Conservation (phyloP, 371 early-diverging fungal species). For the Mortierella sp. region DNA sequence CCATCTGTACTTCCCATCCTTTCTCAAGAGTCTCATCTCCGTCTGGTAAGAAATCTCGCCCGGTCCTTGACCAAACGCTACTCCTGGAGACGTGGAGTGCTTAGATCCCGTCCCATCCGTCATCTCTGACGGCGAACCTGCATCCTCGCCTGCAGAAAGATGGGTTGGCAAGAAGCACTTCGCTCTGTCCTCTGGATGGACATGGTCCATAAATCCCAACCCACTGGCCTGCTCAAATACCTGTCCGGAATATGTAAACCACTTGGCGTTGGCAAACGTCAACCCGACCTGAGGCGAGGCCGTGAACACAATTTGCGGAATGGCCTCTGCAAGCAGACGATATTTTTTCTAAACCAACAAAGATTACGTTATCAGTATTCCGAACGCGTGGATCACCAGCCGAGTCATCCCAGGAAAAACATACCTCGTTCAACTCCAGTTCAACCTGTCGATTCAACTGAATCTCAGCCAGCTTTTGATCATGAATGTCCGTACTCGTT, state of each 20-base stretch:
- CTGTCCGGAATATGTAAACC: conserved; percentile 68
- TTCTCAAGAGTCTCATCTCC: conserved; percentile 64
- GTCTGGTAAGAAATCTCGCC: conserved; percentile 67
- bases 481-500: conserved; percentile 72
- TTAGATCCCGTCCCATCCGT: conserved; percentile 1
- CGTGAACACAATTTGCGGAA: conserved; percentile 76
- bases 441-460: conserved; percentile 66
- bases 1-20: conserved; percentile 68
- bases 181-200: conserved; percentile 70
- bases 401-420: not conserved
- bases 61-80: conserved; percentile 44
- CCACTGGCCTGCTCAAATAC: conserved; percentile 66
- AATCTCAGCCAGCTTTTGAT: conserved; percentile 68
- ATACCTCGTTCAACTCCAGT: conserved; percentile 67
- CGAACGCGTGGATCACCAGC: too few species aligned
- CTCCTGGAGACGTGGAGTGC: conserved; percentile 35
- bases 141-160: conserved; percentile 21
- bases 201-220: conserved; percentile 72
- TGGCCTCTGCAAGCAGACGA: conserved; percentile 71
- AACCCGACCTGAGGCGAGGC: conserved; percentile 69
- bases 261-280: conserved; percentile 72
- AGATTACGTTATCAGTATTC: too few species aligned
- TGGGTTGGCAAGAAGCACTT: conserved; percentile 67
- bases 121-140: conserved; percentile 6
- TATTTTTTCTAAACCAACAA: conserved; percentile 65